Conservation (phyloP, 768 basidiomycete species). For the Harrya chromipes region DNA sequence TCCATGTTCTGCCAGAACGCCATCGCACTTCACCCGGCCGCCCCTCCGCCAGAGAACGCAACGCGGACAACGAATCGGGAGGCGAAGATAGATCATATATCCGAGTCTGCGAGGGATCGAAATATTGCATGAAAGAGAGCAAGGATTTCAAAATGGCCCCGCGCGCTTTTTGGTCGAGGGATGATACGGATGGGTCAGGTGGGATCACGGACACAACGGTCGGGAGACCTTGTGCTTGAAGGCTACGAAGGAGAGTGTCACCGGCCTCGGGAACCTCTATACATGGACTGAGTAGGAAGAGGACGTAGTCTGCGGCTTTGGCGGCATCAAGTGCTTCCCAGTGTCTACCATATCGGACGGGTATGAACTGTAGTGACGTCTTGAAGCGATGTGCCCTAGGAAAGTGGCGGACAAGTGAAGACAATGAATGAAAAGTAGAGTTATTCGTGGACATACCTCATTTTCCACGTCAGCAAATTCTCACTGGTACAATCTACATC, state of each 20-base stretch:
- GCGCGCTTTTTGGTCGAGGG: slow-evolving; percentile 60
- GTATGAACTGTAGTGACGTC: slow-evolving; percentile 85
- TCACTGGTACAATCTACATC: slow-evolving; percentile 20
- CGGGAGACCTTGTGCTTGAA: slow-evolving; percentile 90
- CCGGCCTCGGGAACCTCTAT: slow-evolving; percentile 84
- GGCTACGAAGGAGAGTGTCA: slow-evolving; percentile 79
- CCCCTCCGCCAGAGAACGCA: slow-evolving; percentile 82
- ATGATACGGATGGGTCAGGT: slow-evolving; percentile 41
- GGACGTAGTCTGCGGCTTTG: slow-evolving; percentile 86
- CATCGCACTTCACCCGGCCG: slow-evolving; percentile 76
- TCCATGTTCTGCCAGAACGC: slow-evolving; percentile 76
- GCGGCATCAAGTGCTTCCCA: slow-evolving; percentile 82
- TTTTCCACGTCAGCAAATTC: slow-evolving; percentile 45
- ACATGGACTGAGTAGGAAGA: slow-evolving; percentile 77
- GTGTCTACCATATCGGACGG: slow-evolving; percentile 64
- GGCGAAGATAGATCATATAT: slow-evolving; percentile 68
- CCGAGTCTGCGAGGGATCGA: slow-evolving; percentile 77
- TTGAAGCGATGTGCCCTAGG: slow-evolving; percentile 84
- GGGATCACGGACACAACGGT: slow-evolving; percentile 75
- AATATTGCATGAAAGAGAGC: slow-evolving; percentile 93
- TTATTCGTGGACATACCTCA: slow-evolving; percentile 49
- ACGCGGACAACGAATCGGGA: slow-evolving; percentile 66
- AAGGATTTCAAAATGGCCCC: slow-evolving; percentile 78
- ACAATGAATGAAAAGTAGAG: neutral
- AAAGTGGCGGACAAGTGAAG: slow-evolving; percentile 1